A percentile compares a stretch with the other conserved stretches of the same genome.
Conservation (phyloP, 257 asterid species). For the Pogostemon cablin region DNA sequence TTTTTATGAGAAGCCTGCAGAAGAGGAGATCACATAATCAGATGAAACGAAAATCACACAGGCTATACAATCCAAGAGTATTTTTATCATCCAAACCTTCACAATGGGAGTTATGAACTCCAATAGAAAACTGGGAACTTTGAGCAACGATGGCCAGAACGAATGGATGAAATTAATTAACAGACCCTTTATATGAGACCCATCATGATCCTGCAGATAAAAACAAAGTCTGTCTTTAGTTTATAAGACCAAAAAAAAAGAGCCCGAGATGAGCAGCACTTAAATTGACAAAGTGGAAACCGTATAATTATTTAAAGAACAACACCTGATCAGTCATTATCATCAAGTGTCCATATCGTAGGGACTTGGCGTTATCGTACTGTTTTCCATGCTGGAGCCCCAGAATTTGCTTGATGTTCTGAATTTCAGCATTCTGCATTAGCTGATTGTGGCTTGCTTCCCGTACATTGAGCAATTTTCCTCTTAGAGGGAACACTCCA, state of each 20-base stretch:
- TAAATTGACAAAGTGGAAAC: slow-evolving; percentile 12
- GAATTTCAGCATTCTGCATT: slow-evolving; percentile 79
- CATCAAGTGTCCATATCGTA: slow-evolving; percentile 95
- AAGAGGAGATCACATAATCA: slow-evolving; percentile 6
- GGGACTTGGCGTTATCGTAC: slow-evolving; percentile 72
- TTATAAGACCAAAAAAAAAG: background rate
- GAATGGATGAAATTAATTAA: slow-evolving; percentile 88
- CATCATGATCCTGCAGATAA: slow-evolving; percentile 88
- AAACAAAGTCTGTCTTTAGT: slow-evolving; percentile 27
- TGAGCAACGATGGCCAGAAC: slow-evolving; percentile 94
- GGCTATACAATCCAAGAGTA: background rate
- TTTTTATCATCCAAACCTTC: slow-evolving; percentile 49
- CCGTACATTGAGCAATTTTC: slow-evolving; percentile 94
- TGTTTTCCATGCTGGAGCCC: slow-evolving; percentile 89
- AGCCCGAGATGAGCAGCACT: background rate
- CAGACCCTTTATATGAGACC: slow-evolving; percentile 96
- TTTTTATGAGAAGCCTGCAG: slow-evolving; percentile 66
- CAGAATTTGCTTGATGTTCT: slow-evolving; percentile 76
- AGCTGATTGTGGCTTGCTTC: slow-evolving; percentile 88
- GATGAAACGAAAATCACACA: background rate
- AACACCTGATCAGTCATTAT: slow-evolving; percentile 98
- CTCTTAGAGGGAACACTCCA: slow-evolving; percentile 95
- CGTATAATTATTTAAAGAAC: slow-evolving; percentile 5
- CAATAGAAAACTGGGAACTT: slow-evolving; percentile 75
- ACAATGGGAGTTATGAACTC: slow-evolving; percentile 98